Percentiles rank a stretch among this genome's conserved stretches.
phyloP scores from a whole-genome alignment of 768 basidiomycete genomes.

The Phylloporus sp. region DNA sequence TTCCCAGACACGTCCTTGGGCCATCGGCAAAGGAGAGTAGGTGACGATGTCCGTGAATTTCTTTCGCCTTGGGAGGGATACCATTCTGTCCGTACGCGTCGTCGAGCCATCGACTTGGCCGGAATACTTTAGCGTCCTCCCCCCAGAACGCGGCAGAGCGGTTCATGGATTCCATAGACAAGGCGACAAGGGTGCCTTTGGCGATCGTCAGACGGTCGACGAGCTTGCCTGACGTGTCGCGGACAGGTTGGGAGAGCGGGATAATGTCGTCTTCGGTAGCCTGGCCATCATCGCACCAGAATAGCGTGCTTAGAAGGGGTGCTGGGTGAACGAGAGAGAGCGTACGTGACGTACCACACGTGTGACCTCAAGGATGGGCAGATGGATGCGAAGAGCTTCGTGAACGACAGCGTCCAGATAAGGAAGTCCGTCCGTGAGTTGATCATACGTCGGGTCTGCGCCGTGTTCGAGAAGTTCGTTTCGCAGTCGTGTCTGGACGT shows the following conservation, averaged over 20 bases:
- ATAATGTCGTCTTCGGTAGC: conserved; percentile 51
- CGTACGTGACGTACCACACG: not conserved
- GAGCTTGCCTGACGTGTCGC: conserved; percentile 34
- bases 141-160: conserved; percentile 55
- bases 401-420: conserved; percentile 47
- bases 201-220: conserved; percentile 39
- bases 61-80: conserved; percentile 27
- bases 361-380: not conserved
- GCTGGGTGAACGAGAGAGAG: conserved; percentile 13
- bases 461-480: conserved; percentile 43
- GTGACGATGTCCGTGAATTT: conserved; percentile 45
- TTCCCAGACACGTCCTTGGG: conserved; percentile 45
- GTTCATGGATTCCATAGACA: conserved; percentile 46
- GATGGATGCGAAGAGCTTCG: conserved; percentile 41
- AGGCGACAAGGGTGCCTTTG: conserved; percentile 42
- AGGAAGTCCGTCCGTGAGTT: not conserved
- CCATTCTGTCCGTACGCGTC: conserved; percentile 14
- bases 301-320: too few species aligned
- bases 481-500: conserved; percentile 48
- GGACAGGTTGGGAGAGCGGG: conserved; percentile 47
- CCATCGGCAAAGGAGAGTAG: conserved; percentile 48
- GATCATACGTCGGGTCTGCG: conserved; percentile 32
- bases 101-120: conserved; percentile 59
- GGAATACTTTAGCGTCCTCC: conserved; percentile 47
- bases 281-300: too few species aligned